These are phyloP conservation scores for Phytopythium cucurbitacearum DNA, from an alignment of 352 stramenopile species.

Conservation along the genomic window DNA sequence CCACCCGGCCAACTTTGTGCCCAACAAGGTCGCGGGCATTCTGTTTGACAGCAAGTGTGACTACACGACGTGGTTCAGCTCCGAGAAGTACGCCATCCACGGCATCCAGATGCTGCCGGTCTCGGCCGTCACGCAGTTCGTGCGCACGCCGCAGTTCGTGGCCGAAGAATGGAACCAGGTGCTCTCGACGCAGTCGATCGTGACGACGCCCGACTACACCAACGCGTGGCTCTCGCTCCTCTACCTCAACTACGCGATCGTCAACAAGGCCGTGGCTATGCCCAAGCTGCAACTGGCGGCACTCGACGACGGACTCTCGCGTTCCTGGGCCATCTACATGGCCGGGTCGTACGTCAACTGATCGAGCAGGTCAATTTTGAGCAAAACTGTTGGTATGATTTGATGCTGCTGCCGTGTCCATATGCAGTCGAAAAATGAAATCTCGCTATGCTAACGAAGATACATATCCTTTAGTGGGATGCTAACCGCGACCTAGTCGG, in stretches of 20 bases:
- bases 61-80: conserved; percentile 43
- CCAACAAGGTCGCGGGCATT: conserved; percentile 34
- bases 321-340: conserved; percentile 49
- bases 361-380: background rate
- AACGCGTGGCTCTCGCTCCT: conserved; percentile 27
- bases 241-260: conserved; percentile 31
- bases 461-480: too few relatives aligned
- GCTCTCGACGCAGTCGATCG: conserved; percentile 21
- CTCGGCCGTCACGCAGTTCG: conserved; percentile 27
- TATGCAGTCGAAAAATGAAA: too few relatives aligned
- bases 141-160: conserved; percentile 27
- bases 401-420: too few relatives aligned
- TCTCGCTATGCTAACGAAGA: too few relatives aligned
- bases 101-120: conserved; percentile 51
- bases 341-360: conserved; percentile 14
- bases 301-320: conserved; percentile 43
- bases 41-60: conserved; percentile 39
- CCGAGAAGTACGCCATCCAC: conserved; percentile 41
- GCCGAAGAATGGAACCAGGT: conserved; percentile 37
- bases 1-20: conserved; percentile 18
- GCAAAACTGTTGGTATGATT: too few relatives aligned
- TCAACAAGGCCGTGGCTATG: conserved; percentile 12
- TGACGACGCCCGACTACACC: conserved; percentile 8
- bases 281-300: conserved; percentile 23
- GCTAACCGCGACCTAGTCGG: too few relatives aligned